These are phyloP conservation scores for Allomyces macrogynus DNA, from an alignment of 192 early-diverging fungal genomes.

Conservation along the genomic window DNA sequence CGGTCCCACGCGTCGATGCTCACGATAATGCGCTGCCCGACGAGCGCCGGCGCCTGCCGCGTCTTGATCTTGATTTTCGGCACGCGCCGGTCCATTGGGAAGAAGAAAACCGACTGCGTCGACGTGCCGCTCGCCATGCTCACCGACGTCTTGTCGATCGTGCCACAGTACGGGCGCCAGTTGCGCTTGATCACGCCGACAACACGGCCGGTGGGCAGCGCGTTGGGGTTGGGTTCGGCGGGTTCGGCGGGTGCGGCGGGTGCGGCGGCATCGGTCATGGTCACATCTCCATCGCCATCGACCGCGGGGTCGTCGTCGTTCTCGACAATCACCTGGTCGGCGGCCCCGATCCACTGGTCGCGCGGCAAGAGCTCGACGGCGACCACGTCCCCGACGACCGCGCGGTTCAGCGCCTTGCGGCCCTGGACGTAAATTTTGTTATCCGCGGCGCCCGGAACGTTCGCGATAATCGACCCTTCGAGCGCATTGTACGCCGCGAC, in stretches of 20 bases:
- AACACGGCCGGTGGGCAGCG: conserved; percentile 64
- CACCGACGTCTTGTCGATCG: conserved; percentile 51
- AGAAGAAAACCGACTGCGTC: conserved; percentile 56
- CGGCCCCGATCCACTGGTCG: conserved; percentile 58
- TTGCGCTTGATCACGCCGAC: conserved; percentile 88
- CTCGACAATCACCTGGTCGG: conserved; percentile 52
- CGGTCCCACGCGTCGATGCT: conserved; percentile 76
- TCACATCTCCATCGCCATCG: conserved; percentile 12
- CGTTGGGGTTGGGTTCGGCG: not conserved
- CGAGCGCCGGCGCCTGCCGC: conserved; percentile 53
- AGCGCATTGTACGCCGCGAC: conserved; percentile 76
- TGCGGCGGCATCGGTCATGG: conserved; percentile 1
- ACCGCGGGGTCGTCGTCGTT: conserved; percentile 48
- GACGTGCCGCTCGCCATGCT: conserved; percentile 32
- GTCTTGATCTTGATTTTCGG: conserved; percentile 89
- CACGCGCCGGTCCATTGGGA: conserved; percentile 78
- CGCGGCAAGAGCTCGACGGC: conserved; percentile 71
- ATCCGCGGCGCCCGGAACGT: conserved; percentile 47
- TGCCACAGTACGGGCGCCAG: conserved; percentile 87
- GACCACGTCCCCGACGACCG: conserved; percentile 76
- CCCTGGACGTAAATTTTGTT: conserved; percentile 58
- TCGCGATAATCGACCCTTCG: conserved; percentile 57
- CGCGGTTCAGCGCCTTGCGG: conserved; percentile 68
- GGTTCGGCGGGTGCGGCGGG: too few relatives aligned
- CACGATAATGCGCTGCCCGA: conserved; percentile 78